Conservation (phyloP, 2,329 filamentous ascomycete genomes). For the Diaporthe sp. region DNA sequence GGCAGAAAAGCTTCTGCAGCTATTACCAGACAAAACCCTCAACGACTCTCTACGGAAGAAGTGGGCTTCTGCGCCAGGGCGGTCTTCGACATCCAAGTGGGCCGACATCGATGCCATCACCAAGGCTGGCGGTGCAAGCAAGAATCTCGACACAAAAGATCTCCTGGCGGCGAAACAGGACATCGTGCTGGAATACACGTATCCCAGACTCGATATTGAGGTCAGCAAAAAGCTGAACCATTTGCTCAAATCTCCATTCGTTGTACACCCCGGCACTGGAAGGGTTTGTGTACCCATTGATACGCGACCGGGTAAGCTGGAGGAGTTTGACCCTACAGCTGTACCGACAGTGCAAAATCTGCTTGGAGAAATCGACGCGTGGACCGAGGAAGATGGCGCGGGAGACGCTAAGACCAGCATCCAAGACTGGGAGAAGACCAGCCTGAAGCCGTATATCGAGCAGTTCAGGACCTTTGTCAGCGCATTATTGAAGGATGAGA, state of each 20-base stretch:
- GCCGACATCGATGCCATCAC: conserved; percentile 91
- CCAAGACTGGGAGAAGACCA: conserved; percentile 97
- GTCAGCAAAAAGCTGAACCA: conserved; percentile 99
- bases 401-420: conserved; percentile 58
- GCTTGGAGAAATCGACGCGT: conserved; percentile 87
- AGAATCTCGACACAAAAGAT: conserved; percentile 78
- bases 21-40: conserved; percentile 85
- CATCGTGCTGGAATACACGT: conserved; percentile 96
- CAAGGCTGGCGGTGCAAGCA: conserved; percentile 77
- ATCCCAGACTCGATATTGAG: conserved; percentile 95
- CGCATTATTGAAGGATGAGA: conserved; percentile 82
- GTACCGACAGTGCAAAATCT: conserved; percentile 93
- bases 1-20: conserved; percentile 82
- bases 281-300: conserved; percentile 97
- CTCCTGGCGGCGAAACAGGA: conserved; percentile 94
- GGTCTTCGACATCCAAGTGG: conserved; percentile 88
- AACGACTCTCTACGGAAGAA: conserved; percentile 87
- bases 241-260: conserved; percentile 96
- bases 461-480: conserved; percentile 88
- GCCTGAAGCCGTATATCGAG: conserved; percentile 92
- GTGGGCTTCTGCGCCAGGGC: conserved; percentile 87
- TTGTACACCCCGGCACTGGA: conserved; percentile 94
- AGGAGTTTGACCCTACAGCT: conserved; percentile 86
- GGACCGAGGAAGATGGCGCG: conserved; percentile 65
- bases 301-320: conserved; percentile 67